phyloP scores from a whole-genome alignment of 345 rosid species.

The Trapa incisa region DNA sequence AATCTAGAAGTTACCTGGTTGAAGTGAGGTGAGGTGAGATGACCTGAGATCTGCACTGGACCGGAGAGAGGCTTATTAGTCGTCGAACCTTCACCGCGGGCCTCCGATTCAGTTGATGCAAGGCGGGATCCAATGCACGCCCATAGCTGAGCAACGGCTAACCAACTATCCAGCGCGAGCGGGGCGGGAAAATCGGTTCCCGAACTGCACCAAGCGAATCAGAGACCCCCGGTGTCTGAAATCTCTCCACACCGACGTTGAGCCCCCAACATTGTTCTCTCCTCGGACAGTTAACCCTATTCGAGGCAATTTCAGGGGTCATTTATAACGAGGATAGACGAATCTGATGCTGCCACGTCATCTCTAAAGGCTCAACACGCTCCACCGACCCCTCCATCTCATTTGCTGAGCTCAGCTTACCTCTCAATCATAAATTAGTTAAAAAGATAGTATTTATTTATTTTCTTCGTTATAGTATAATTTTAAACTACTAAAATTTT shows the following conservation, averaged over 20 bases:
- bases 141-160: slow-evolving; percentile 3
- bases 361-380: not conserved
- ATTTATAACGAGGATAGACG: slow-evolving; percentile 32
- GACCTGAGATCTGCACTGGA: slow-evolving; percentile 7
- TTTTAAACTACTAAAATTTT: too few species aligned
- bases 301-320: not conserved
- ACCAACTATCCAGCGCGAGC: too few species aligned
- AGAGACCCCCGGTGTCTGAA: slow-evolving; percentile 60
- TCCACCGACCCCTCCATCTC: not conserved
- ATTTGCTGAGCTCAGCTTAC: too few species aligned
- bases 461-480: too few species aligned
- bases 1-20: not conserved
- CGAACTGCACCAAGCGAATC: slow-evolving; percentile 99
- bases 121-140: slow-evolving; percentile 50
- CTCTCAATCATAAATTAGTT: too few species aligned
- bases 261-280: too few species aligned
- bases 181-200: slow-evolving; percentile 46
- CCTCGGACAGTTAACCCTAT: too few species aligned
- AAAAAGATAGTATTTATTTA: too few species aligned
- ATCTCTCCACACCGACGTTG: not conserved
- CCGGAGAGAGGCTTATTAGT: too few species aligned
- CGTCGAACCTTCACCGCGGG: slow-evolving; percentile 14
- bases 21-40: not conserved
- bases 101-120: slow-evolving; percentile 56
- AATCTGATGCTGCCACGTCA: slow-evolving; percentile 22